Percentiles rank a stretch among this genome's conserved stretches.
Evolutionary conservation across 805 yeast species (phyloP).

Genomic region (Komagataella populi): DNA sequence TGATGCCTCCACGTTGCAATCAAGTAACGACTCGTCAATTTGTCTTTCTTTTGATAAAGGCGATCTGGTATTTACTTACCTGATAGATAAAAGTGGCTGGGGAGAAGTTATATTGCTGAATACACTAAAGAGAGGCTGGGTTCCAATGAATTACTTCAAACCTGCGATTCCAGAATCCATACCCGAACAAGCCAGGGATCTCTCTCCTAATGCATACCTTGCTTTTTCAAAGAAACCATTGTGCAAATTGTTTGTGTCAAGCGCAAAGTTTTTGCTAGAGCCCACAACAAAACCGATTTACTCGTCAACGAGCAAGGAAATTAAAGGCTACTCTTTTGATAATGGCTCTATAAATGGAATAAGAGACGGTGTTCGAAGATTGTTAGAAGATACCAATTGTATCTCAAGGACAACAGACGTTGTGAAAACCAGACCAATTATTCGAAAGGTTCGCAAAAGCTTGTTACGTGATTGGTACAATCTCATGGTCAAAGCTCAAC

Average conservation of each 20-base stretch:
- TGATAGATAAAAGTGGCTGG: slow-evolving; percentile 77
- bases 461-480: slow-evolving; percentile 73
- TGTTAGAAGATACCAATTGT: slow-evolving; percentile 58
- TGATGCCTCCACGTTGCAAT: slow-evolving; percentile 34
- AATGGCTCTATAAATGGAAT: slow-evolving; percentile 46
- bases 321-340: slow-evolving; percentile 36
- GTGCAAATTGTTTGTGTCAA: slow-evolving; percentile 39
- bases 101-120: slow-evolving; percentile 69
- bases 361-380: slow-evolving; percentile 56
- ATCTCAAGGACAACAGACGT: slow-evolving; percentile 61
- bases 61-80: slow-evolving; percentile 66
- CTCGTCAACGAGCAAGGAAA: slow-evolving; percentile 17
- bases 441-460: slow-evolving; percentile 53
- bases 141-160: slow-evolving; percentile 69
- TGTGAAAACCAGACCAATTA: slow-evolving; percentile 46
- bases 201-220: slow-evolving; percentile 10
- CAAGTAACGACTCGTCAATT: slow-evolving; percentile 53
- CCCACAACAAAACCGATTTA: slow-evolving; percentile 38
- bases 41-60: slow-evolving; percentile 60
- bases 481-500: slow-evolving; percentile 63
- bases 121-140: slow-evolving; percentile 64
- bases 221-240: slow-evolving; percentile 38
- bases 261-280: slow-evolving; percentile 53
- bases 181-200: slow-evolving; percentile 10
- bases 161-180: slow-evolving; percentile 13